These are phyloP conservation scores for Clonostachys solani DNA, from an alignment of 2,329 filamentous ascomycete species.

Conservation along the genomic window DNA sequence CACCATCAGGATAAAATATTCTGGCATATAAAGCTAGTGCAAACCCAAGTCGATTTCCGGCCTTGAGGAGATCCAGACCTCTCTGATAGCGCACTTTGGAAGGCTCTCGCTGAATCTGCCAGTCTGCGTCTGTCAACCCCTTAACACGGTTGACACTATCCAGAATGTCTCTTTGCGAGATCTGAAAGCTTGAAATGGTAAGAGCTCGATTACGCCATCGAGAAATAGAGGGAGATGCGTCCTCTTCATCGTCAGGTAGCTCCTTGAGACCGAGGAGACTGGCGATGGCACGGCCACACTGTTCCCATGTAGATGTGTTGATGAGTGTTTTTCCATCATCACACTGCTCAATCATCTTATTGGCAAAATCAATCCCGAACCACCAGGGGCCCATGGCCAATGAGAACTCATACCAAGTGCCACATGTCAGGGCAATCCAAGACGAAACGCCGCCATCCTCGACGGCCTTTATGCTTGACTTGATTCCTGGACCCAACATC, in stretches of 20 bases:
- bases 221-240: conserved; percentile 28
- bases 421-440: conserved; percentile 29
- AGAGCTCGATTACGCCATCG: conserved; percentile 39
- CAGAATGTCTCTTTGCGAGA: conserved; percentile 63
- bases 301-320: conserved; percentile 54
- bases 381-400: conserved; percentile 22
- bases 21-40: conserved; percentile 43
- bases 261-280: conserved; percentile 38
- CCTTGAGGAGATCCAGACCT: not conserved
- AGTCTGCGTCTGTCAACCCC: conserved; percentile 53
- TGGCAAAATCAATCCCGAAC: conserved; percentile 45
- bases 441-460: conserved; percentile 27
- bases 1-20: conserved; percentile 41
- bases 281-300: conserved; percentile 52
- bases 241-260: conserved; percentile 31
- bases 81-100: conserved; percentile 10
- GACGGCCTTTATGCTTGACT: conserved; percentile 3
- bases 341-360: conserved; percentile 34
- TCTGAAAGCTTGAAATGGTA: conserved; percentile 50
- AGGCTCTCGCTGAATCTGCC: conserved; percentile 48
- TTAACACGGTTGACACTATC: conserved; percentile 53
- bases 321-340: conserved; percentile 54
- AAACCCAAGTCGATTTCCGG: not conserved
- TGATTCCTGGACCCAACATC: conserved; percentile 5
- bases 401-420: conserved; percentile 51